Evolutionary conservation across 2,329 filamentous ascomycete genomes (phyloP).

Genomic region (Calonectria multiphialidica): DNA sequence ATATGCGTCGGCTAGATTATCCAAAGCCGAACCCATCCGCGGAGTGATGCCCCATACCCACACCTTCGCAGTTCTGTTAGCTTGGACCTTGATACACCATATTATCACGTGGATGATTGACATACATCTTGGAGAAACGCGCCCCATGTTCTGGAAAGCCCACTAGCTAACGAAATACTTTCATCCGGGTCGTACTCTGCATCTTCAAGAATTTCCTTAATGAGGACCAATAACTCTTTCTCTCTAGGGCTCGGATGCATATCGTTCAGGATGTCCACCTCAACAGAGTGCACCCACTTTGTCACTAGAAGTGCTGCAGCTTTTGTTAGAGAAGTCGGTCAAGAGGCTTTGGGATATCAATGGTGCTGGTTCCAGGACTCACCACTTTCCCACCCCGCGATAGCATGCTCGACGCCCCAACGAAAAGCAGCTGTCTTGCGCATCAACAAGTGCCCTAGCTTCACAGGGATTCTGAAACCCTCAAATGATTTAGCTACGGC

Average conservation of each 20-base stretch:
- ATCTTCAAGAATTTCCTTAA: slow-evolving; percentile 25
- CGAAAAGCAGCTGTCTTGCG: slow-evolving; percentile 32
- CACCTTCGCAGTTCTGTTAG: slow-evolving; percentile 4
- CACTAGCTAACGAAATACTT: slow-evolving; percentile 23
- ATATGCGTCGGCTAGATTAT: slow-evolving; percentile 19
- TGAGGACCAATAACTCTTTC: background rate
- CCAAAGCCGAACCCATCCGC: slow-evolving; percentile 20
- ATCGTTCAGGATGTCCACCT: background rate
- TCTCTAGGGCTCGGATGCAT: background rate
- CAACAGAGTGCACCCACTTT: slow-evolving; percentile 28
- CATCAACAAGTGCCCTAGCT: slow-evolving; percentile 24
- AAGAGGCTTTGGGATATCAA: background rate
- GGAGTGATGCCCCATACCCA: slow-evolving; percentile 34
- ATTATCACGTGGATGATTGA: background rate
- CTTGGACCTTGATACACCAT: background rate
- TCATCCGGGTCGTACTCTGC: slow-evolving; percentile 21
- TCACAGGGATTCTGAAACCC: slow-evolving; percentile 18
- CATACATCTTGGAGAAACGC: slow-evolving; percentile 27
- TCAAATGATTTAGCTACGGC: slow-evolving; percentile 23
- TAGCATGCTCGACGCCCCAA: slow-evolving; percentile 29
- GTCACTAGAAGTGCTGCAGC: slow-evolving; percentile 23
- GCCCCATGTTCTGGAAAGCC: slow-evolving; percentile 20
- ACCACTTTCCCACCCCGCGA: slow-evolving; percentile 31
- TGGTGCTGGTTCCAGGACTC: background rate
- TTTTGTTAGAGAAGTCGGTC: background rate